A percentile compares a stretch with the other conserved stretches of the same genome.
These are phyloP conservation scores for Glycine latifolia DNA, from an alignment of 306 rosid species.

Conservation along the genomic window DNA sequence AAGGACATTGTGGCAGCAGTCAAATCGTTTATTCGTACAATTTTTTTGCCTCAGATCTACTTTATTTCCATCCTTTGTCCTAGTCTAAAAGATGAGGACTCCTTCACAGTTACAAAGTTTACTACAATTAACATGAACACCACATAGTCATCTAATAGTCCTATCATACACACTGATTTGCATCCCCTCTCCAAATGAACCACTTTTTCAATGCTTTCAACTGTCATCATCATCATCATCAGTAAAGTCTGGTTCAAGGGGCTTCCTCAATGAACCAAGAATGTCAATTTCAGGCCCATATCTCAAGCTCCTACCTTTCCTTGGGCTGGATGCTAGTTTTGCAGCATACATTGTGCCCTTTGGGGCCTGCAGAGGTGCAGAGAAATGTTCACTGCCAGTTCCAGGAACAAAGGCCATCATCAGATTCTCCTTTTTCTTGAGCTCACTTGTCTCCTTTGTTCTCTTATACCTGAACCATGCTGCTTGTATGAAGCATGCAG, in stretches of 20 bases:
- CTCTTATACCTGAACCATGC: slow-evolving; percentile 70
- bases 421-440: slow-evolving; percentile 45
- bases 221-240: slow-evolving; percentile 39
- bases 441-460: slow-evolving; percentile 53
- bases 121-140: slow-evolving; percentile 7
- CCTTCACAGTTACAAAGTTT: slow-evolving; percentile 31
- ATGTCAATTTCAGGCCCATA: slow-evolving; percentile 54
- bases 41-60: slow-evolving; percentile 11
- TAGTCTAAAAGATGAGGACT: slow-evolving; percentile 28
- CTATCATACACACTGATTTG: not conserved
- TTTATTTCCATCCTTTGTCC: slow-evolving; percentile 26
- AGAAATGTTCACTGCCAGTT: slow-evolving; percentile 45
- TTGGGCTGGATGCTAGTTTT: slow-evolving; percentile 47
- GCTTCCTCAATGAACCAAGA: slow-evolving; percentile 59
- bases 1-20: not conserved
- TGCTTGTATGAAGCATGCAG: slow-evolving; percentile 69
- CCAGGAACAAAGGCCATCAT: slow-evolving; percentile 19
- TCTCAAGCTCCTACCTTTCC: slow-evolving; percentile 57
- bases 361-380: slow-evolving; percentile 53
- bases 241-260: slow-evolving; percentile 63
- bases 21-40: not conserved
- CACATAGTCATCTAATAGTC: not conserved
- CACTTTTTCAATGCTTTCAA: slow-evolving; percentile 11
- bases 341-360: slow-evolving; percentile 39
- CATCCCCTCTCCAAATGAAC: not conserved